Base-by-base conservation (phyloP, 257 asterid species). In the Plantago ovata region DNA sequence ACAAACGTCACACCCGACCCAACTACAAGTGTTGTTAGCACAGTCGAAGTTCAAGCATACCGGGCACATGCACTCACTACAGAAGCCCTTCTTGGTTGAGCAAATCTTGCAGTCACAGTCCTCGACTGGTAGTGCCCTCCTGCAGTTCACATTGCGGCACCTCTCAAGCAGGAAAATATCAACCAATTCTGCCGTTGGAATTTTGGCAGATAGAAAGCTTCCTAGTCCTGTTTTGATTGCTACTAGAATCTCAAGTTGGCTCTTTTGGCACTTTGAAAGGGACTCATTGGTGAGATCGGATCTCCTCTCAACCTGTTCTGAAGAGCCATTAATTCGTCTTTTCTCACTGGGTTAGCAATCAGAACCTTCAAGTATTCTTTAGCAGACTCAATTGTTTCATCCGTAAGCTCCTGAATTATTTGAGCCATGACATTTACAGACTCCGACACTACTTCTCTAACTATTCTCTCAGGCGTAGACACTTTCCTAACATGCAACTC, bases 1-100 rank as follows among this genome's bases (percentile, higher is more conserved):
- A 68, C 98, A 93, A 42, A 71, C 77, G 57, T 82, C 96, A 51
- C 98, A 93, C 21, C 98, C 98, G 13, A 93, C 95, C 95, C 97
- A 93, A 81, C 98, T 81, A 72, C 92, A 89, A 36, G 97, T 93
- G 65, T 82, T 81, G 64, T 33, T 80, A 15, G 92, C 97, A 58
- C 88, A 76, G 64, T 93, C 98, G 9, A 86, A 89, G 74, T 89
- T 86, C 46, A 82, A 69, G 71, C 98, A 93, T 4, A 93, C 86
- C 3, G 88, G 87, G 60, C 96, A 93, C 98, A 93, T 93, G 79
- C 98, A 93, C 69, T 72, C 94, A 11, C 89, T 79, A 79, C 98
- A 92, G 64, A 92, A 92, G 19, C 98, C 98, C 55, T 77, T 84
- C 44, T 82, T 85, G 0, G 79, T 72, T 0, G 84, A 85, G 73